Conservation (phyloP, 441 rosid genomes). For the Euphorbia celastroides region DNA sequence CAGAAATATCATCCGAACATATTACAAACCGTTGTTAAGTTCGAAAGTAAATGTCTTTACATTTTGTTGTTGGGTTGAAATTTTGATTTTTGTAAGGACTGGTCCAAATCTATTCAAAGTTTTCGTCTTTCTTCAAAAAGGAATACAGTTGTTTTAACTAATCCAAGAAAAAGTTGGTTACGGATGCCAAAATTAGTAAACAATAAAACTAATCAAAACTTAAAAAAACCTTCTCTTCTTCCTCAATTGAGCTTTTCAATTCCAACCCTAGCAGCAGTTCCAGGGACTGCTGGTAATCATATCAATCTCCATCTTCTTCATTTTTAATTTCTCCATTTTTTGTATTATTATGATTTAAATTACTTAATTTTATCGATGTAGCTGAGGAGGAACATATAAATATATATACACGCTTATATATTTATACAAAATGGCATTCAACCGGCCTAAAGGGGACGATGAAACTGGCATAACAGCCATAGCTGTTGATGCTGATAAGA, state of each 20-base stretch:
- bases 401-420: background rate
- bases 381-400: background rate
- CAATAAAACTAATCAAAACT: background rate
- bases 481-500: conserved; percentile 58
- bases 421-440: background rate
- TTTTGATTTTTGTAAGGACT: no score
- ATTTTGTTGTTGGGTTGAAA: no score
- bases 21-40: no score
- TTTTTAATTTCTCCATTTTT: background rate
- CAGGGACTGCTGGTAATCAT: background rate
- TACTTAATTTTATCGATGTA: background rate
- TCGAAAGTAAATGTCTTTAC: no score
- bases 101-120: no score
- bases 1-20: no score
- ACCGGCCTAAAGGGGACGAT: background rate
- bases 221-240: background rate
- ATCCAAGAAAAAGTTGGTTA: background rate
- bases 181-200: background rate
- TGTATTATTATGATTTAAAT: background rate
- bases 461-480: conserved; percentile 32
- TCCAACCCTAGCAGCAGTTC: background rate
- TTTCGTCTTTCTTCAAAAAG: no score
- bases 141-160: no score
- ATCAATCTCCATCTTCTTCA: background rate
- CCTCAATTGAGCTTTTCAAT: background rate